Evolutionary conservation across 306 rosid species (phyloP).

Genomic region (Adenanthera pavonina): DNA sequence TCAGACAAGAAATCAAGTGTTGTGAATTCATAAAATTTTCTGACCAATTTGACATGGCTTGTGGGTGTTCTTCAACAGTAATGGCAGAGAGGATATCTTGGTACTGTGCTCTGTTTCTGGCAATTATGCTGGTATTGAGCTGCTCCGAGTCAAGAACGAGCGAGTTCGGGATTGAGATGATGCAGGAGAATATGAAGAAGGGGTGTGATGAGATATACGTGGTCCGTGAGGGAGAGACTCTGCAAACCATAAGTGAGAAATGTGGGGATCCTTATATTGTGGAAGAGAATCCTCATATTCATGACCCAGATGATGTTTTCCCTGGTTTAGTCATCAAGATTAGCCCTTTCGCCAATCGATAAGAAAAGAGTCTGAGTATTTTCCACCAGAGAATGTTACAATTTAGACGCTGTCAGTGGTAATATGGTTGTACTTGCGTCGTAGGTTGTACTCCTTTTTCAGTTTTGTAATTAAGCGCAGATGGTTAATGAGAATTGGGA

Average conservation of each 20-base stretch:
- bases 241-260: constrained; percentile 76
- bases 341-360: constrained; percentile 53
- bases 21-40: not conserved
- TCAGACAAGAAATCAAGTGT: not conserved
- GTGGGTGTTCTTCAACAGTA: constrained; percentile 33
- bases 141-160: constrained; percentile 54
- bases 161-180: constrained; percentile 31
- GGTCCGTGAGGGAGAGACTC: constrained; percentile 83
- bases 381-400: not conserved
- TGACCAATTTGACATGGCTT: constrained; percentile 19
- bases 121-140: constrained; percentile 33
- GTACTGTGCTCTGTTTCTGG: constrained; percentile 21
- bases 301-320: constrained; percentile 82
- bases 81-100: constrained; percentile 37
- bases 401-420: not conserved
- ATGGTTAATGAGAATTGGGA: not conserved
- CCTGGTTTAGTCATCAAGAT: constrained; percentile 87
- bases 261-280: constrained; percentile 83
- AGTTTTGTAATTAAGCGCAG: not conserved
- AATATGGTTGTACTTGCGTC: not conserved
- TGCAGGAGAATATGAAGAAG: constrained; percentile 37
- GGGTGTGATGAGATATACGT: constrained; percentile 82
- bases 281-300: constrained; percentile 83
- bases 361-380: not conserved
- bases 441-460: not conserved